These are phyloP conservation scores for Lachnellula willkommii DNA, from an alignment of 2,329 filamentous ascomycete species.

Conservation along the genomic window DNA sequence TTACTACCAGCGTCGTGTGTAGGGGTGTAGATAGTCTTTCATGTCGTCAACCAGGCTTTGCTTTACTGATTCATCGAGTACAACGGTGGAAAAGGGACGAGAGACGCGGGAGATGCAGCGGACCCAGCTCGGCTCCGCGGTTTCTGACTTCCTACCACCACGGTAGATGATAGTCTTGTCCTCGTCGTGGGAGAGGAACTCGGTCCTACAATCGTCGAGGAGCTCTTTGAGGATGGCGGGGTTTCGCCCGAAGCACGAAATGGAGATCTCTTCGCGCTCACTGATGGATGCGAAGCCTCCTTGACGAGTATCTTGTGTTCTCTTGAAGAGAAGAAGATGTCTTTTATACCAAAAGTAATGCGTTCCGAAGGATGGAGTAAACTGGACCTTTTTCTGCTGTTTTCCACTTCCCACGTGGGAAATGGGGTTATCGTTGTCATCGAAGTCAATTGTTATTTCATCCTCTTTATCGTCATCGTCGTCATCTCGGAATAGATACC, in stretches of 20 bases:
- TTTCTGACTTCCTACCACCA: conserved; percentile 40
- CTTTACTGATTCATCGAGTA: conserved; percentile 57
- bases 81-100: conserved; percentile 60
- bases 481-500: conserved; percentile 40
- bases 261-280: conserved; percentile 53
- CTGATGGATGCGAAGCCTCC: conserved; percentile 37
- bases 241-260: conserved; percentile 58
- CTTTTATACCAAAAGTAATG: conserved; percentile 65
- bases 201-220: conserved; percentile 50
- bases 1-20: conserved; percentile 67
- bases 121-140: conserved; percentile 50
- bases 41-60: conserved; percentile 55
- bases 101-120: conserved; percentile 55
- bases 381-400: conserved; percentile 39
- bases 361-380: conserved; percentile 62
- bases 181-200: conserved; percentile 53
- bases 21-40: conserved; percentile 56
- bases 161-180: conserved; percentile 62
- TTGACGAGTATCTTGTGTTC: conserved; percentile 44
- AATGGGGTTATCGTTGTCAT: conserved; percentile 22
- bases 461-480: conserved; percentile 45
- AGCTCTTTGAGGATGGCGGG: conserved; percentile 57
- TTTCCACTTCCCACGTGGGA: conserved; percentile 34
- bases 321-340: conserved; percentile 52
- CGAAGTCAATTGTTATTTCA: conserved; percentile 23